Conservation (phyloP, 2,329 filamentous ascomycete species). For the Aspergillus ochraceoroseus region DNA sequence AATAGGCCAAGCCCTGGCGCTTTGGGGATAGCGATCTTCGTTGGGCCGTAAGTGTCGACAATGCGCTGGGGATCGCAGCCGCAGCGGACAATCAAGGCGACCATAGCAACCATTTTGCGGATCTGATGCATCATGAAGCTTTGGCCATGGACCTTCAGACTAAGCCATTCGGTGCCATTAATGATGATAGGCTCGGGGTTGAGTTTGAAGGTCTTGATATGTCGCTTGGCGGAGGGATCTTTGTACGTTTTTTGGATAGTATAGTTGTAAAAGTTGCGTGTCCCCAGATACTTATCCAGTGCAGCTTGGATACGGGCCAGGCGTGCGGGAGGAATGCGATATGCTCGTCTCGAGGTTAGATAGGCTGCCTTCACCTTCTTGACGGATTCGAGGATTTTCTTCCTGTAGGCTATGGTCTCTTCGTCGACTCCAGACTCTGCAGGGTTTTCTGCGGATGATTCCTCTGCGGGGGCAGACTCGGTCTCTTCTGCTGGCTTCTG, state of each 20-base stretch:
- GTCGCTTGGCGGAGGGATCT: constrained; percentile 80
- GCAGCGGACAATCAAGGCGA: constrained; percentile 74
- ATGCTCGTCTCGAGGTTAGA: constrained; percentile 73
- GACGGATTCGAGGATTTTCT: constrained; percentile 59
- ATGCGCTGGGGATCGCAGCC: constrained; percentile 71
- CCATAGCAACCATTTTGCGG: constrained; percentile 97
- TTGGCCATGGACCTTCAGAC: constrained; percentile 91
- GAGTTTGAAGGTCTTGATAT: constrained; percentile 87
- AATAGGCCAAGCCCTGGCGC: constrained; percentile 83
- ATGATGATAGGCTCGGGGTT: constrained; percentile 74
- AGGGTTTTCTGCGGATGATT: constrained; percentile 5
- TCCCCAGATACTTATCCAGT: constrained; percentile 72
- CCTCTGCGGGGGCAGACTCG: not conserved
- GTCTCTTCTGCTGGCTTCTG: constrained; percentile 7
- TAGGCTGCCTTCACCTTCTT: constrained; percentile 77
- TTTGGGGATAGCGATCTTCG: constrained; percentile 84
- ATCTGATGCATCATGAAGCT: constrained; percentile 99
- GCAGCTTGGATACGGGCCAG: constrained; percentile 69
- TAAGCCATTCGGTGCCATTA: constrained; percentile 90
- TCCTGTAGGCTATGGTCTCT: constrained; percentile 23
- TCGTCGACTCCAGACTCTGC: constrained; percentile 15
- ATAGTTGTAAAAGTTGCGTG: constrained; percentile 94
- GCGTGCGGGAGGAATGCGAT: constrained; percentile 70
- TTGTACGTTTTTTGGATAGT: constrained; percentile 79
- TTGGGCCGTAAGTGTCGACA: constrained; percentile 63